Evolutionary conservation across 805 yeast species (phyloP), one percentile per base, ranked within the genome.

Genomic region (Lachancea kluyveri): DNA sequence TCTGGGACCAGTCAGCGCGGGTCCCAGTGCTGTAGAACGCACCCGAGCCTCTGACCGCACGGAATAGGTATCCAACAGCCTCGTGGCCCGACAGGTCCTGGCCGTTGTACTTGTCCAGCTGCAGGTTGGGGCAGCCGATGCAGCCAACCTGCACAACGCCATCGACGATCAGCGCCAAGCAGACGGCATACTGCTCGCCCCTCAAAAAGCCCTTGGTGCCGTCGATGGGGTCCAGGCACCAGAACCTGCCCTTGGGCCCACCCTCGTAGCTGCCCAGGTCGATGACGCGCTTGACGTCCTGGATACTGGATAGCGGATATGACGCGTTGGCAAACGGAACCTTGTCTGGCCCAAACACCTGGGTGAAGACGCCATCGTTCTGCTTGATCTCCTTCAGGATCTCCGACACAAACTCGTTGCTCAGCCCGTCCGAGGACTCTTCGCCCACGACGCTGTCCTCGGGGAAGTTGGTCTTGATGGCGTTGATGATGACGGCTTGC

Each of bases 141-240:
- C 84, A 94, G 30, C 98, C 98, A 29, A 92, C 68, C 39, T 80
- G 77, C 1, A 86, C 94, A 30, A 73, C 66, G 9, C 95, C 94
- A 50, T 88, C 81, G 18, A 77, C 94, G 28, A 92, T 78, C 43
- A 92, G 63, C 0, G 95, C 96, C 26, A 92, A 65, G 54, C 99
- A 92, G 1, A 92, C 94, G 2, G 98, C 96, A 58, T 86, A 92
- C 54, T 92, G 99, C 43, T 88, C 96, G 28, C 95, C 94, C 52
- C 99, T 70, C 33, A 92, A 64, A 54, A 92, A 92, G 0, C 99
- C 99, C 56, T 79, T 92, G 13, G 99, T 92, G 6, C 99, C 99
- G 53, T 92, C 99, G 40, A 92, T 88, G 23, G 99, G 99, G 52
- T 92, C 99, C 50, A 92, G 64, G 1, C 96, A 95, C 99, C 99